Evolutionary conservation across 2,329 filamentous ascomycete species (phyloP).

Genomic region (Chaetomium sp.): DNA sequence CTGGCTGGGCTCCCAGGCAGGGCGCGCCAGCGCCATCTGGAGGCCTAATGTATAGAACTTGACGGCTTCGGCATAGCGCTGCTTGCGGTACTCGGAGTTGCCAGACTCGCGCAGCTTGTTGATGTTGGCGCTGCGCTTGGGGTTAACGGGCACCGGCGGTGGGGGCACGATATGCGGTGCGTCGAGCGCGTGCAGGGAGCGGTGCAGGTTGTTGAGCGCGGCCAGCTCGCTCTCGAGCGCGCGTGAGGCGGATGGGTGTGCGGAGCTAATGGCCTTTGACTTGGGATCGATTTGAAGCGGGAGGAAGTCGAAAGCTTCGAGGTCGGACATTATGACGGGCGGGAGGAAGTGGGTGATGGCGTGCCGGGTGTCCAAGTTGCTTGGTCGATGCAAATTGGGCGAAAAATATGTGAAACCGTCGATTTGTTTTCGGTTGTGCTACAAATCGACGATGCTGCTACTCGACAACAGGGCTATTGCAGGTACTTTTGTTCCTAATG

Average conservation of each 20-base stretch:
- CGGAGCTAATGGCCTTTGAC: slow-evolving; percentile 63
- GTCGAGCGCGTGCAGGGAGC: slow-evolving; percentile 60
- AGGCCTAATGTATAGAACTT: slow-evolving; percentile 80
- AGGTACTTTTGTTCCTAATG: too few species aligned
- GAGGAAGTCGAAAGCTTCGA: slow-evolving; percentile 73
- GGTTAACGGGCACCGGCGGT: slow-evolving; percentile 84
- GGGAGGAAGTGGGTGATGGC: not conserved
- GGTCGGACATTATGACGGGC: slow-evolving; percentile 31
- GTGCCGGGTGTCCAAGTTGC: not conserved
- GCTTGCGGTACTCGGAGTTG: slow-evolving; percentile 76
- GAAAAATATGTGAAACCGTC: not conserved
- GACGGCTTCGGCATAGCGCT: slow-evolving; percentile 65
- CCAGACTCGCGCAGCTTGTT: slow-evolving; percentile 85
- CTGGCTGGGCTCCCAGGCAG: slow-evolving; percentile 79
- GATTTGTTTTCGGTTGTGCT: too few species aligned
- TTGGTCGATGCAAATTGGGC: not conserved
- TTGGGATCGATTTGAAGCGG: slow-evolving; percentile 75
- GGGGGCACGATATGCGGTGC: slow-evolving; percentile 64
- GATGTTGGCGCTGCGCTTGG: slow-evolving; percentile 82
- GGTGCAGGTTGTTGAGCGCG: slow-evolving; percentile 73
- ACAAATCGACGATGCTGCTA: too few species aligned
- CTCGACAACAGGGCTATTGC: too few species aligned
- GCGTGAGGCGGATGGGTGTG: slow-evolving; percentile 23
- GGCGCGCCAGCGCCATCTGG: slow-evolving; percentile 77
- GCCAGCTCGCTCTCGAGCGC: slow-evolving; percentile 59